Evolutionary conservation across 306 rosid species (phyloP).

Genomic region (Cyclanthera cordifolia): DNA sequence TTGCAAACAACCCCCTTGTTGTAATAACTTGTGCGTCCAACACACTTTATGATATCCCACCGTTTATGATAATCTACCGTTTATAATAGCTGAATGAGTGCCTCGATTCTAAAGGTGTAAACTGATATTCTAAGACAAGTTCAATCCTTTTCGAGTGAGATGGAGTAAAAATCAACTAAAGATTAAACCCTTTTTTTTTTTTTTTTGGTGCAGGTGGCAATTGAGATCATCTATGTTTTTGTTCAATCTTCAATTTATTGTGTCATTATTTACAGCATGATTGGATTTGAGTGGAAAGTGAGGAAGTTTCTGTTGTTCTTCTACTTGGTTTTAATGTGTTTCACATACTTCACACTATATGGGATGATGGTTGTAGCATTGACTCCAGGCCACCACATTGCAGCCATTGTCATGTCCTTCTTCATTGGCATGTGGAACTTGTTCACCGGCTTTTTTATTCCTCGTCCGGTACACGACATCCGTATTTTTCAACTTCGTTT

Average conservation of each 20-base stretch:
- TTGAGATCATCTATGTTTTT: slow-evolving; percentile 28
- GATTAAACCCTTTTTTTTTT: not conserved
- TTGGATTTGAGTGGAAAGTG: slow-evolving; percentile 27
- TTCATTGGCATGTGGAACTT: slow-evolving; percentile 36
- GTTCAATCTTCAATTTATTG: slow-evolving; percentile 24
- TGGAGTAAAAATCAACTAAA: not conserved
- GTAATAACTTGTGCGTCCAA: no score
- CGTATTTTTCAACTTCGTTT: not conserved
- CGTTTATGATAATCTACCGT: no score
- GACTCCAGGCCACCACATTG: slow-evolving; percentile 35
- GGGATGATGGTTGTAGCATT: slow-evolving; percentile 46
- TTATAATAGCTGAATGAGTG: no score
- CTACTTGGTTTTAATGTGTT: slow-evolving; percentile 28
- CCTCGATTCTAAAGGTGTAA: not conserved
- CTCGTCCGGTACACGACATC: slow-evolving; percentile 22
- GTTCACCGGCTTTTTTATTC: slow-evolving; percentile 33
- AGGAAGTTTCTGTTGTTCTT: slow-evolving; percentile 25
- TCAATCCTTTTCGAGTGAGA: not conserved
- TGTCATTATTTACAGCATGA: slow-evolving; percentile 31
- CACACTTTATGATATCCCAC: no score
- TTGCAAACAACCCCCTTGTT: no score
- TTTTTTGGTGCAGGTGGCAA: slow-evolving; percentile 29
- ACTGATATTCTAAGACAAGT: not conserved
- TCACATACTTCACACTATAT: slow-evolving; percentile 34
- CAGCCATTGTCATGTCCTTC: slow-evolving; percentile 31